phyloP scores from a whole-genome alignment of 805 yeast genomes.

The Lachancea sp. region DNA sequence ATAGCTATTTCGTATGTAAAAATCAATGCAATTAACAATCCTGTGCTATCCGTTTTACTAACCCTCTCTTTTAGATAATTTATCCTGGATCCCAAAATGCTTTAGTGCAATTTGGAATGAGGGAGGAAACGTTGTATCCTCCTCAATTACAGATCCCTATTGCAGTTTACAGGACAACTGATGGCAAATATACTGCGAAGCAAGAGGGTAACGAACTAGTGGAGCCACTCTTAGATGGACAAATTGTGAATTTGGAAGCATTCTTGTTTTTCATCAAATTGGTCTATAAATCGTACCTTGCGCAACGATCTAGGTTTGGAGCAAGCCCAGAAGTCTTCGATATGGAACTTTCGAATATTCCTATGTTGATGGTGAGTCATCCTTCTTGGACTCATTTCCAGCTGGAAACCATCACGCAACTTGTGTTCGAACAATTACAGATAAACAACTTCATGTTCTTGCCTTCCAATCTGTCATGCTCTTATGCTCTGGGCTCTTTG shows the following conservation, averaged over 20 bases:
- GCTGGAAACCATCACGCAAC: constrained; percentile 65
- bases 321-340: constrained; percentile 27
- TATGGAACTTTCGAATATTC: constrained; percentile 43
- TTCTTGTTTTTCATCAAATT: constrained; percentile 52
- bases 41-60: constrained; percentile 9
- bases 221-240: constrained; percentile 58
- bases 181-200: constrained; percentile 30
- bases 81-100: constrained; percentile 77
- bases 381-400: constrained; percentile 62
- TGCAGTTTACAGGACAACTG: constrained; percentile 46
- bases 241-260: constrained; percentile 62
- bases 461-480: constrained; percentile 60
- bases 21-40: not conserved
- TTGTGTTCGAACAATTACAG: constrained; percentile 65
- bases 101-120: constrained; percentile 70
- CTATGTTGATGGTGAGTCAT: constrained; percentile 62
- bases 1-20: constrained; percentile 25
- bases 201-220: constrained; percentile 39
- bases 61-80: constrained; percentile 39
- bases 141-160: constrained; percentile 78
- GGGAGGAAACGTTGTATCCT: constrained; percentile 55
- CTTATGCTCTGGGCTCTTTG: constrained; percentile 65
- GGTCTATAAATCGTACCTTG: constrained; percentile 41
- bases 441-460: constrained; percentile 66
- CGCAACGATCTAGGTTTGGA: constrained; percentile 16